Evolutionary conservation across 768 basidiomycete species (phyloP).

Genomic region (Boletus sp.): DNA sequence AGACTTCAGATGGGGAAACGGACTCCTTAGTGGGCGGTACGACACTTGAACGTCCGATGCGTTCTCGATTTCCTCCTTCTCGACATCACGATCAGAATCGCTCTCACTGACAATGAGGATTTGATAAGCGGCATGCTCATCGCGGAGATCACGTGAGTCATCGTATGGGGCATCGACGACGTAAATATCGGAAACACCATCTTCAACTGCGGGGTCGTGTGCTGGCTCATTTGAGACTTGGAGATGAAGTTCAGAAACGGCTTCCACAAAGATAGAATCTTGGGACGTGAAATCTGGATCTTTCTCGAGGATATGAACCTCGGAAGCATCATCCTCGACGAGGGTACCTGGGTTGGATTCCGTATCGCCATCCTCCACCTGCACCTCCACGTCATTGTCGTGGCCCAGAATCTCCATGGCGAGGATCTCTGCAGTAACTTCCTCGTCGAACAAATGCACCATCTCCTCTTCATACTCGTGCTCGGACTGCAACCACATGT

Average conservation of each 20-base stretch:
- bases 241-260: not conserved
- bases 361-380: not conserved
- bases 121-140: not conserved
- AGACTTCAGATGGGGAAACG: conserved; percentile 6
- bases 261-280: not conserved
- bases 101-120: conserved; percentile 7
- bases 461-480: conserved; percentile 32
- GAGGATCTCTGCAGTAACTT: conserved; percentile 29
- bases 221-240: not conserved
- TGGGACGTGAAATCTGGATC: not conserved
- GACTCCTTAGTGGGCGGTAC: conserved; percentile 7
- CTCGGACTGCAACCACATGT: conserved; percentile 33
- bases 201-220: not conserved
- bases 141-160: not conserved
- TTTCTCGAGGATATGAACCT: conserved; percentile 7
- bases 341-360: conserved; percentile 11
- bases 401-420: conserved; percentile 29
- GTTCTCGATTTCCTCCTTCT: not conserved
- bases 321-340: conserved; percentile 10
- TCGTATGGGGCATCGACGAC: not conserved
- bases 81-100: not conserved
- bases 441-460: conserved; percentile 32
- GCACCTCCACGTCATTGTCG: not conserved
- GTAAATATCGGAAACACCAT: not conserved
- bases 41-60: not conserved